Evolutionary conservation across 257 asterid species (phyloP).

Genomic region (Solanum chmielewskii): DNA sequence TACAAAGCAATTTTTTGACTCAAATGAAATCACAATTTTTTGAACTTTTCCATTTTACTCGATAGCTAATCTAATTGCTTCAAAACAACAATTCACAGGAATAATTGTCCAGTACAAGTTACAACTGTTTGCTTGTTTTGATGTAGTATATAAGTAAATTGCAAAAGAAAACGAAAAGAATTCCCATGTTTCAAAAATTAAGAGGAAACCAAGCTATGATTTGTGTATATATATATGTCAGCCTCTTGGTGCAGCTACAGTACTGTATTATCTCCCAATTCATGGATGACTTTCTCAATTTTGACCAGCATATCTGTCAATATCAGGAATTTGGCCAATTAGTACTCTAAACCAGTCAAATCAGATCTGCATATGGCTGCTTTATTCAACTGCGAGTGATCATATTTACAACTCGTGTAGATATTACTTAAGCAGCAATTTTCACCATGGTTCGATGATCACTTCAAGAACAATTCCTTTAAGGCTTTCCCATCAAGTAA

Average conservation of each 20-base stretch:
- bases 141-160: neutral
- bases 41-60: neutral
- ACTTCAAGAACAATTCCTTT: neutral
- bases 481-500: neutral
- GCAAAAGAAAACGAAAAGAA: neutral
- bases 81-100: neutral
- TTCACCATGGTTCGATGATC: neutral
- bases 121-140: neutral
- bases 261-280: constrained; percentile 36
- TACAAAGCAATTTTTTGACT: neutral
- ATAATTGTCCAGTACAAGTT: neutral
- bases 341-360: neutral
- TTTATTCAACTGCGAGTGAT: neutral
- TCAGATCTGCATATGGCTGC: neutral
- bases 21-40: neutral
- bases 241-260: constrained; percentile 9
- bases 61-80: neutral
- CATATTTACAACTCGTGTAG: neutral
- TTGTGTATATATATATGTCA: neutral
- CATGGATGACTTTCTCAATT: constrained; percentile 57
- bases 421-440: neutral
- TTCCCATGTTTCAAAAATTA: neutral
- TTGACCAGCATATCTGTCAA: constrained; percentile 54
- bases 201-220: neutral
- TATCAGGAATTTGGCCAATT: constrained; percentile 5